Conservation (phyloP, 2,329 filamentous ascomycete species). For the Fusarium brachygibbosum region DNA sequence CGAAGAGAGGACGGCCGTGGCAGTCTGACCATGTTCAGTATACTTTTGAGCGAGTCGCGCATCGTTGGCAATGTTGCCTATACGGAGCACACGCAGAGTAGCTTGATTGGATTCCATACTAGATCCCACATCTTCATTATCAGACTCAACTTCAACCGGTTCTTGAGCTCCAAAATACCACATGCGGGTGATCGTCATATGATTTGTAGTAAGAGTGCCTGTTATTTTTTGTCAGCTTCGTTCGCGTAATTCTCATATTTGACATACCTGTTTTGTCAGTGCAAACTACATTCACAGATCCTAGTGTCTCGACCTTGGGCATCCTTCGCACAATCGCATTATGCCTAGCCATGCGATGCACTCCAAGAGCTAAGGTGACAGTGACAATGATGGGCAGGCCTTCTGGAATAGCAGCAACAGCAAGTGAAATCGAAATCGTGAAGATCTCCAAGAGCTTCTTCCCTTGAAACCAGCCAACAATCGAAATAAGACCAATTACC, state of each 20-base stretch:
- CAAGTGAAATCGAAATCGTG: constrained; percentile 95
- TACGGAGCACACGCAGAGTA: constrained; percentile 83
- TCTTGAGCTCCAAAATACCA: constrained; percentile 86
- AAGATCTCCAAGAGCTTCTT: constrained; percentile 94
- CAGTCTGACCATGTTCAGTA: constrained; percentile 77
- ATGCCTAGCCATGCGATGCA: constrained; percentile 94
- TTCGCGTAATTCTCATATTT: not conserved
- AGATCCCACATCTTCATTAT: constrained; percentile 66
- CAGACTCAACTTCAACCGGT: constrained; percentile 66
- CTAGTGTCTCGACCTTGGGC: constrained; percentile 96
- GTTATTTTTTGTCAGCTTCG: constrained; percentile 34
- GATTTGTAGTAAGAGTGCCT: constrained; percentile 95
- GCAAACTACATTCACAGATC: constrained; percentile 99
- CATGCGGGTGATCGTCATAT: constrained; percentile 97
- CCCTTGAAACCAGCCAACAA: constrained; percentile 91
- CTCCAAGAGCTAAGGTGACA: constrained; percentile 92
- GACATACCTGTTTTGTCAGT: constrained; percentile 90
- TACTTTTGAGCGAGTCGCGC: constrained; percentile 81
- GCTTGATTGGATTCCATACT: constrained; percentile 74
- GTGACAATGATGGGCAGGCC: constrained; percentile 98
- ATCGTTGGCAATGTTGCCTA: constrained; percentile 98
- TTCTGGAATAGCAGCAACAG: constrained; percentile 95
- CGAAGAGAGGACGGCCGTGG: constrained; percentile 83
- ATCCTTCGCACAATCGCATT: constrained; percentile 96
- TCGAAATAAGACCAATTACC: constrained; percentile 91